These are phyloP conservation scores for Steccherinum ochraceum DNA, from an alignment of 768 basidiomycete species.

Conservation along the genomic window DNA sequence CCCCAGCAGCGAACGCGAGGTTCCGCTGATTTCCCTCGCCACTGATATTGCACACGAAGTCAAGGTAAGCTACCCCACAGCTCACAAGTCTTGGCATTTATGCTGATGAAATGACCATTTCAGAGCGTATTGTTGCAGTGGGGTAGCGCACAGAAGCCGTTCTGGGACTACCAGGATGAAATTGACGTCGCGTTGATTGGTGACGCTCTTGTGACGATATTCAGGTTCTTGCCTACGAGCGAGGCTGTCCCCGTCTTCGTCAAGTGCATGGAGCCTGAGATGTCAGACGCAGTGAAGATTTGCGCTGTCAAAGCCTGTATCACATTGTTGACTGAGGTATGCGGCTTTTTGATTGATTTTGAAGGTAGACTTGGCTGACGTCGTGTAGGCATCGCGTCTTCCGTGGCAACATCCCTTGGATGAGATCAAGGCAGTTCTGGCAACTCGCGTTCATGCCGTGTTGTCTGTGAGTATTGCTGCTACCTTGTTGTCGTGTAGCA, in stretches of 20 bases:
- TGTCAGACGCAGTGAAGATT: constrained; percentile 77
- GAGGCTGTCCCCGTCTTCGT: constrained; percentile 57
- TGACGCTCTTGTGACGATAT: constrained; percentile 68
- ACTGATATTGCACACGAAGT: constrained; percentile 75
- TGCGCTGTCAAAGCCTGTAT: constrained; percentile 69
- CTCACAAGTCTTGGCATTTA: neutral
- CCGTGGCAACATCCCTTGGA: constrained; percentile 51
- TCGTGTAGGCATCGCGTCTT: constrained; percentile 43
- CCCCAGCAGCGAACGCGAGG: constrained; percentile 35
- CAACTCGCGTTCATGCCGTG: constrained; percentile 45
- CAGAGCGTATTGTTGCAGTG: constrained; percentile 26
- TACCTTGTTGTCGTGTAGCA: neutral
- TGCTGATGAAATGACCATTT: neutral
- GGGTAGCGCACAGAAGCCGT: constrained; percentile 35
- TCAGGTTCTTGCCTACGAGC: constrained; percentile 59
- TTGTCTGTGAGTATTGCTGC: constrained; percentile 39
- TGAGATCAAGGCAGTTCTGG: constrained; percentile 39
- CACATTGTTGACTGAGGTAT: constrained; percentile 62
- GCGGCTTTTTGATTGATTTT: neutral
- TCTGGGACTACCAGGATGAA: constrained; percentile 67
- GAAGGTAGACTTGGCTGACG: no score
- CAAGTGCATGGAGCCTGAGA: constrained; percentile 65
- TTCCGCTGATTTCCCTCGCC: constrained; percentile 59
- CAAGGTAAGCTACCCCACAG: constrained; percentile 42
- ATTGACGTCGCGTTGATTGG: constrained; percentile 73